Evolutionary conservation across 805 yeast genomes (phyloP), one percentile per base, ranked within the genome.

Genomic region (Pichia manshurica): DNA sequence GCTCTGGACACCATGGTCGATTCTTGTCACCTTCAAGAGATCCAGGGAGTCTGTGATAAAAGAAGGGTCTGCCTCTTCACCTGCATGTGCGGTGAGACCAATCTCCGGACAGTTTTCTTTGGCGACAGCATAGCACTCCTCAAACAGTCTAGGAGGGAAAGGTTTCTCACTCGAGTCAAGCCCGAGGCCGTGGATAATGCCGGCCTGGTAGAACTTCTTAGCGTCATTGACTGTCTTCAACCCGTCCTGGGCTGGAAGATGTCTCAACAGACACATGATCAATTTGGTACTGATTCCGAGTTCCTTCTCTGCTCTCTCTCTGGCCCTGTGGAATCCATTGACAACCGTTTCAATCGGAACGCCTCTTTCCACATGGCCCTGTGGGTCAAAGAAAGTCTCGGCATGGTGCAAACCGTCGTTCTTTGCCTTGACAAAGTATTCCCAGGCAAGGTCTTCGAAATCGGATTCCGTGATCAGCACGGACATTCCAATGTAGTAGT

Each of bases 31-130:
- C 1, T 77, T 71, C 49, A 84, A 72, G 41, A 71, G 48, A 56
- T 83, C 82, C 51, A 86, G 66, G 2, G 93, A 68, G 45, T 72
- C 73, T 9, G 67, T 49, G 23, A 86, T 85, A 55, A 70, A 84
- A n/a, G 78, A 74, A 37, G 87, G 80, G 53, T 83, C 87, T 45
- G 91, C 95, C 69, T 87, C 95, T 66, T 87, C 95, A 57, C 95
- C 95, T 2, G 93, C 95, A 59, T 87, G 95, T 2, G 95, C 91
- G 33, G 95, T 87, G 46, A 84, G 70, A 35, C 79, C 74, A 47
- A 82, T 74, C 21, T 75, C 66, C 21, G 82, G 78, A 58, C 71
- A 76, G 37, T 69, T 60, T 21, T 69, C 66, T 46, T 69, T 70
- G 7, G 84, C 74, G 19, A 62, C 57, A 9, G 64, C 56, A 62